Evolutionary conservation across 2,329 filamentous ascomycete species (phyloP), one percentile per base, ranked within the genome.

Genomic region (Venturia aucupariae): DNA sequence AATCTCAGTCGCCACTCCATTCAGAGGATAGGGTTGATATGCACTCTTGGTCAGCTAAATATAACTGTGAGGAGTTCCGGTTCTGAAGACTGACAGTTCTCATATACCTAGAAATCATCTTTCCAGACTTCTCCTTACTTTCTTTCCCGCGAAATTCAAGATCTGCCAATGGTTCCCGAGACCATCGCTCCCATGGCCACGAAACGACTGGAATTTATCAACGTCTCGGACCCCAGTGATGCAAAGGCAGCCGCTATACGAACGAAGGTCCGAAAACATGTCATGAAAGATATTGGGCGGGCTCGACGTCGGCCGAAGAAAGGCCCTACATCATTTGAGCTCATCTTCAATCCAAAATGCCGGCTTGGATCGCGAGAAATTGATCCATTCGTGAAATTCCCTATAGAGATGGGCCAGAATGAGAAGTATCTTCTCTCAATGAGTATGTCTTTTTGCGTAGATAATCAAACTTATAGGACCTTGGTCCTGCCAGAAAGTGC

Each of bases 251-350:
- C 59, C 22, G 38, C 59, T 13, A 51, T 39, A 46, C 61, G 61
- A 54, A 62, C 61, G 2, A 48, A 22, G 41, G 42, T 62, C 46
- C 39, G 42, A 3, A 46, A 54, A 32, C 61, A 54, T 51, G 61
- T 62, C 22, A 62, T 62, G 61, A 62, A 62, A 62, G 61, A 62
- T 39, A 62, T 62, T 19, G 61, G 61, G 6, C 46, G 41, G 3
- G 27, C 35, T 44, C 39, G 61, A 17, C 38, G 61, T 10, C 46
- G 61, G 17, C 61, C 61, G 10, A 48, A 46, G 32, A 46, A 62
- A 17, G 35, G n/a, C 11, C 39, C 38, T 19, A 54, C 27, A n/a
- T 24, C n/a, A 17, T 54, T 62, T 42, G 61, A 62, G 24, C n/a
- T 62, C 22, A 24, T 51, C 17, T 19, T 44, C 11, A 32, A 62